Evolutionary conservation across 2,329 filamentous ascomycete species (phyloP).

Genomic region (Aspergillus oerlinghausenensis): DNA sequence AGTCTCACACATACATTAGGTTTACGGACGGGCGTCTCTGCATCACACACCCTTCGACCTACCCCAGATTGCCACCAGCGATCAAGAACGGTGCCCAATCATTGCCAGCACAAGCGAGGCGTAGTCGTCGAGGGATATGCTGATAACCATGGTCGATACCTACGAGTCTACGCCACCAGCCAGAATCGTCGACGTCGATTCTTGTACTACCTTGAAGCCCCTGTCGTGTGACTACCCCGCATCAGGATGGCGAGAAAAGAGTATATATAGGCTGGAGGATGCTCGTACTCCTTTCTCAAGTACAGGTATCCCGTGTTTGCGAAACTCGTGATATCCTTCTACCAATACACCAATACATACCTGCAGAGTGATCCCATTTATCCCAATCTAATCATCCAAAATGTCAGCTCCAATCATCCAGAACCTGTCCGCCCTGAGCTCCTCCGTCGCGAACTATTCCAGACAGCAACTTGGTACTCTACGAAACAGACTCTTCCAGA

Average conservation of each 20-base stretch:
- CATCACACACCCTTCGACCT: not conserved
- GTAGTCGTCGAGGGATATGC: not conserved
- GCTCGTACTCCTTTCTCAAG: conserved; percentile 1
- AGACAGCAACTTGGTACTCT: conserved; percentile 15
- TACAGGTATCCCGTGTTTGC: not conserved
- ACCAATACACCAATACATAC: not conserved
- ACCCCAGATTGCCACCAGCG: not conserved
- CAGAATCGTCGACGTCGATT: not conserved
- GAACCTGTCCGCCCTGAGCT: conserved; percentile 14
- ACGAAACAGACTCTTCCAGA: conserved; percentile 16
- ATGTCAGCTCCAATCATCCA: conserved; percentile 20
- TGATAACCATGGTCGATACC: not conserved
- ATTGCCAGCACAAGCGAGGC: not conserved
- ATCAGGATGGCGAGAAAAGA: conserved; percentile 10
- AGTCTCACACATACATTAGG: not conserved
- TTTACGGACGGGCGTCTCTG: not conserved
- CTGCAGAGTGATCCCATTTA: not conserved
- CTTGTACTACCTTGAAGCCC: not conserved
- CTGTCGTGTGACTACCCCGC: conserved; percentile 21
- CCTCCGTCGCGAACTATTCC: conserved; percentile 13
- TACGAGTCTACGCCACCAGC: not conserved
- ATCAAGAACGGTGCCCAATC: not conserved
- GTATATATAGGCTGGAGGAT: conserved; percentile 15
- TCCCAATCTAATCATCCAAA: not conserved
- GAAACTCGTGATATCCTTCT: not conserved